phyloP scores from a whole-genome alignment of 1,284 basidiomycete genomes.

The Marasmius oreades region DNA sequence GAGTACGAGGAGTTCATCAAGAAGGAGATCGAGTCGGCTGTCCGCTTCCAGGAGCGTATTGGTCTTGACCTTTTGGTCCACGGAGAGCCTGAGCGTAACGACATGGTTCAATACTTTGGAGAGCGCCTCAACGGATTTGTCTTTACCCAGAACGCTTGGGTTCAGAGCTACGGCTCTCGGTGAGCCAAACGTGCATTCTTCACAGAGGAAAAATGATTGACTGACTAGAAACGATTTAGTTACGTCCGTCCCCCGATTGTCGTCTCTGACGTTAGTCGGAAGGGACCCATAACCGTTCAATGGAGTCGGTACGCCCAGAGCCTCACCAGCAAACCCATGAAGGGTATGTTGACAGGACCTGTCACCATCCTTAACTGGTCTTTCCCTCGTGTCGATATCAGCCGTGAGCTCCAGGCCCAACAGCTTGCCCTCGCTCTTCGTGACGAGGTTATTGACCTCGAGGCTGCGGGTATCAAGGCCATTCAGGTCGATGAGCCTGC shows the following conservation, averaged over 20 bases:
- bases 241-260: slow-evolving; percentile 99
- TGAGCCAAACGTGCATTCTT: slow-evolving; percentile 28
- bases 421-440: slow-evolving; percentile 98
- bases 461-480: slow-evolving; percentile 95
- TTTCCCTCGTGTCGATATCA: slow-evolving; percentile 98
- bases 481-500: slow-evolving; percentile 99
- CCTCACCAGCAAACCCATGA: slow-evolving; percentile 93
- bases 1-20: slow-evolving; percentile 99
- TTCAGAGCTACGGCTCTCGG: slow-evolving; percentile 96
- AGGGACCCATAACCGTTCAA: slow-evolving; percentile 91
- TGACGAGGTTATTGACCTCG: slow-evolving; percentile 97
- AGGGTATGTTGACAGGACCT: slow-evolving; percentile 98
- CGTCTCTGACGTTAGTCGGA: slow-evolving; percentile 96
- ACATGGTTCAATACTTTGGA: slow-evolving; percentile 99
- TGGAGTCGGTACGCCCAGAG: slow-evolving; percentile 99
- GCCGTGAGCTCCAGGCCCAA: slow-evolving; percentile 96
- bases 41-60: slow-evolving; percentile 95
- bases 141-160: slow-evolving; percentile 99
- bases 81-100: slow-evolving; percentile 98
- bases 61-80: slow-evolving; percentile 98
- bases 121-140: slow-evolving; percentile 95
- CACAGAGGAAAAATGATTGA: neutral
- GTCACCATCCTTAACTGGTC: slow-evolving; percentile 99
- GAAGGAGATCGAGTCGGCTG: slow-evolving; percentile 94
- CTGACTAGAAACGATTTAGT: slow-evolving; percentile 37